Evolutionary conservation across 1,284 basidiomycete species (phyloP).

Genomic region (Afroboletus lepidellus): DNA sequence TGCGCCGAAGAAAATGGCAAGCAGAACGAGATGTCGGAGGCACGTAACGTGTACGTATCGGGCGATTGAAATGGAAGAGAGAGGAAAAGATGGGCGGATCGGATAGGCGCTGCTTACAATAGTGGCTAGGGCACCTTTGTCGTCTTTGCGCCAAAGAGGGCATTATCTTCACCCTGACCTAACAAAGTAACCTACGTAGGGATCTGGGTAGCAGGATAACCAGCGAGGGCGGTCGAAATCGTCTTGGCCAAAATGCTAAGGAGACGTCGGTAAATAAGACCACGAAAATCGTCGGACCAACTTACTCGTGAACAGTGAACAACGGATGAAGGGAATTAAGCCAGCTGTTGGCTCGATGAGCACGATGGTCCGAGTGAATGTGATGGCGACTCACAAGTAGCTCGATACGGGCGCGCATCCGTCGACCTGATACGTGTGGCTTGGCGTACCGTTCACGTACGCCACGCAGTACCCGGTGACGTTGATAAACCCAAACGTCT

Average conservation of each 20-base stretch:
- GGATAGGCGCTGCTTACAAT: no score
- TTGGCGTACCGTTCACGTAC: slow-evolving; percentile 57
- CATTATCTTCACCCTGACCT: background rate
- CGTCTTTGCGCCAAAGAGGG: no score
- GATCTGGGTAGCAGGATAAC: slow-evolving; percentile 18
- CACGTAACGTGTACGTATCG: no score
- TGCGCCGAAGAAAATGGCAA: no score
- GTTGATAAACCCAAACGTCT: slow-evolving; percentile 56
- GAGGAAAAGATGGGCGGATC: no score
- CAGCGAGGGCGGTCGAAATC: slow-evolving; percentile 41
- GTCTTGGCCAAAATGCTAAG: slow-evolving; percentile 47
- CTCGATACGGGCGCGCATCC: slow-evolving; percentile 61
- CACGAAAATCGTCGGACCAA: background rate
- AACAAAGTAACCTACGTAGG: slow-evolving; percentile 6
- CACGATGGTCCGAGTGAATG: background rate
- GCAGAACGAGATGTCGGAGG: no score
- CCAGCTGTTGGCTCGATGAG: slow-evolving; percentile 40
- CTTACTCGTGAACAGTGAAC: slow-evolving; percentile 54
- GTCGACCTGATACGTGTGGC: slow-evolving; percentile 47
- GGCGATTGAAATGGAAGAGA: no score
- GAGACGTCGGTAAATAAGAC: background rate
- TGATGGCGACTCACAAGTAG: slow-evolving; percentile 51
- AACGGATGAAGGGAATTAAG: slow-evolving; percentile 54
- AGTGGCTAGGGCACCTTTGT: no score
- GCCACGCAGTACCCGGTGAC: slow-evolving; percentile 57